phyloP scores from a whole-genome alignment of 805 yeast genomes.

The Candida germanica region DNA sequence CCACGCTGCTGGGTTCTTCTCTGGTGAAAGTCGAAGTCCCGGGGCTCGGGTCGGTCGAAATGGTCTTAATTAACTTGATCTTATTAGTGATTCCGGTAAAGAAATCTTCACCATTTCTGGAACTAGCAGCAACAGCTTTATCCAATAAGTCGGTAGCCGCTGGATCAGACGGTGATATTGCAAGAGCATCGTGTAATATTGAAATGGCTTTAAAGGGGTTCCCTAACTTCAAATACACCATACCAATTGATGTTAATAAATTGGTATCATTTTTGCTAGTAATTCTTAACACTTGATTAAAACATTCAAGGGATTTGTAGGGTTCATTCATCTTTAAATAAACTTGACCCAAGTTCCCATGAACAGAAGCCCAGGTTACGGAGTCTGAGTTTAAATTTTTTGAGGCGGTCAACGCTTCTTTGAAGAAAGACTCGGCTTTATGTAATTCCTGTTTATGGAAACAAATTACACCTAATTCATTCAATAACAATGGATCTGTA shows the following conservation, averaged over 20 bases:
- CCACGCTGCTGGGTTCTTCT: constrained; percentile 6
- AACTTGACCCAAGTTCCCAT: constrained; percentile 85
- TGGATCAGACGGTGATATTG: constrained; percentile 75
- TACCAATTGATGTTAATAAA: constrained; percentile 78
- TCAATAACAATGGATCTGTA: constrained; percentile 80
- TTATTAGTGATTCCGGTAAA: constrained; percentile 2
- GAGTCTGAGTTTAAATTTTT: constrained; percentile 71
- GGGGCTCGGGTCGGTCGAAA: constrained; percentile 1
- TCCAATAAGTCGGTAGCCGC: constrained; percentile 78
- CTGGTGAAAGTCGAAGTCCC: constrained; percentile 1
- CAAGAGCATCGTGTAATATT: constrained; percentile 74
- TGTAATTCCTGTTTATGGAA: constrained; percentile 69
- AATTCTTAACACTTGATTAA: constrained; percentile 68
- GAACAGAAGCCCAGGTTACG: constrained; percentile 80
- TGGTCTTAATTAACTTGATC: background rate
- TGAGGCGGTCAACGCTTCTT: constrained; percentile 69
- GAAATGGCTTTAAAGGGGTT: constrained; percentile 66
- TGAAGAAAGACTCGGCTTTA: constrained; percentile 68
- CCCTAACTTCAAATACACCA: constrained; percentile 71
- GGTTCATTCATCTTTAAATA: constrained; percentile 63
- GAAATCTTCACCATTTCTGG: constrained; percentile 19
- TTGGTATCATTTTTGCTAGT: constrained; percentile 68
- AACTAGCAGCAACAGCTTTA: constrained; percentile 70
- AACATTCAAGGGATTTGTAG: constrained; percentile 68
- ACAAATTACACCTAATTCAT: constrained; percentile 90